Percentiles rank a stretch among this genome's conserved stretches.
phyloP scores from a whole-genome alignment of 106 monocot species.

The Agapanthus africanus region DNA sequence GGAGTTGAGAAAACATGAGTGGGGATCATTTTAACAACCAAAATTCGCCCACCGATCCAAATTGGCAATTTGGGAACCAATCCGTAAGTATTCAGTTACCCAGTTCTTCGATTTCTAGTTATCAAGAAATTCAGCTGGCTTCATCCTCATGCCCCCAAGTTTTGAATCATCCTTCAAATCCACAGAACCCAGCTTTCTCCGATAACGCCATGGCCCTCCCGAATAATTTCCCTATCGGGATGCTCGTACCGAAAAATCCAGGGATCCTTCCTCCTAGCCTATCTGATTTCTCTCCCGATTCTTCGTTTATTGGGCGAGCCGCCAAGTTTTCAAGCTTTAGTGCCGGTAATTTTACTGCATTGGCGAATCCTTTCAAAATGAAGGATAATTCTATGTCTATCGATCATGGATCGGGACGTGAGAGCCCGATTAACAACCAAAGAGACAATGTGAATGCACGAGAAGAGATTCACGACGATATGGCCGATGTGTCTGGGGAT shows the following conservation, averaged over 20 bases:
- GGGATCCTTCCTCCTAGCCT: slow-evolving; percentile 4
- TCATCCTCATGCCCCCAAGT: not conserved
- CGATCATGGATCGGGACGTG: slow-evolving; percentile 13
- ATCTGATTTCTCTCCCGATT: slow-evolving; percentile 14
- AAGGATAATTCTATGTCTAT: slow-evolving; percentile 7
- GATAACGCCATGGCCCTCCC: too few relatives aligned
- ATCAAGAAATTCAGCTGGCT: slow-evolving; percentile 1
- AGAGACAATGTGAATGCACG: not conserved
- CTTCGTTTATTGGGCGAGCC: slow-evolving; percentile 16
- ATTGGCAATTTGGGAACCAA: slow-evolving; percentile 9
- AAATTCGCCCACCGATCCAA: not conserved
- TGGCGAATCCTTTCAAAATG: slow-evolving; percentile 7
- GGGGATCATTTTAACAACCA: slow-evolving; percentile 12
- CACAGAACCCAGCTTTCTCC: too few relatives aligned
- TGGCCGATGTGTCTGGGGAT: slow-evolving; percentile 3
- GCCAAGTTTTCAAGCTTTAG: slow-evolving; percentile 25
- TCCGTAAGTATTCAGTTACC: not conserved
- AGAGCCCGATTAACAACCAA: slow-evolving; percentile 14
- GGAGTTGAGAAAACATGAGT: not conserved
- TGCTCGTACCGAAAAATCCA: not conserved
- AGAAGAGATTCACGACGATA: not conserved
- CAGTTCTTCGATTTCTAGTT: not conserved
- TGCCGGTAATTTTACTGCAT: not conserved
- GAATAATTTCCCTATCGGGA: too few relatives aligned
- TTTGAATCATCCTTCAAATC: too few relatives aligned